phyloP scores from a whole-genome alignment of 2,329 filamentous ascomycete genomes.

The Beauveria rudraprayagi region DNA sequence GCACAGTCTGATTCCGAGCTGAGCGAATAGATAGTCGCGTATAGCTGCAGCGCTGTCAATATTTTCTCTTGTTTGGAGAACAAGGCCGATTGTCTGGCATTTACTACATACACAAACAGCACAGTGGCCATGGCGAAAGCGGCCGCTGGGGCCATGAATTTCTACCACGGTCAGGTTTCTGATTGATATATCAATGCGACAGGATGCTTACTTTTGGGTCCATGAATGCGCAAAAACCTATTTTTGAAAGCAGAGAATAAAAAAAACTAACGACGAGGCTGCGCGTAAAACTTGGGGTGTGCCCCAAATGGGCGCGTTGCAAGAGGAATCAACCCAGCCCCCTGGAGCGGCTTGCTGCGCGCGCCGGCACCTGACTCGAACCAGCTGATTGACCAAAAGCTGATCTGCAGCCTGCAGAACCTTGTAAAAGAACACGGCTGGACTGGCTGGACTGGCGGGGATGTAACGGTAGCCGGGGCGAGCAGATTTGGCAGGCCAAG shows the following conservation, averaged over 20 bases:
- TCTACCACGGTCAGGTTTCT: conserved; percentile 21
- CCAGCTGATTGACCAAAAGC: neutral
- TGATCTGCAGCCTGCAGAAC: neutral
- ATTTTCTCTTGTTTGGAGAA: neutral
- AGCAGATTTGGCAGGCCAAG: neutral
- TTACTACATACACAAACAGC: conserved; percentile 35
- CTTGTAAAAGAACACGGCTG: neutral
- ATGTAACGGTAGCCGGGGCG: neutral
- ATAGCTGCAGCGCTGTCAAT: conserved; percentile 22
- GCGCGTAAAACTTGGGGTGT: neutral
- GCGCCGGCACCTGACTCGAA: neutral
- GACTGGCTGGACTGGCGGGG: neutral
- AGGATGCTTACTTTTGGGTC: neutral
- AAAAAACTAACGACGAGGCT: neutral
- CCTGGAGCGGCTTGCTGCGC: neutral
- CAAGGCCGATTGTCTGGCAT: neutral
- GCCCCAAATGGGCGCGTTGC: neutral
- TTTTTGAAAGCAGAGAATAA: neutral
- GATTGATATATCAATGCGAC: neutral
- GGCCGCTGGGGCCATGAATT: conserved; percentile 40
- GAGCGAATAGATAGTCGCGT: conserved; percentile 34
- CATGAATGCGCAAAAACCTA: neutral
- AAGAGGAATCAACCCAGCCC: neutral
- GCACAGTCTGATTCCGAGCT: conserved; percentile 27
- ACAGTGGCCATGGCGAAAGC: conserved; percentile 47